Base-by-base conservation (phyloP, 2,329 filamentous ascomycete species). In the Fusarium tanahbumbuense region DNA sequence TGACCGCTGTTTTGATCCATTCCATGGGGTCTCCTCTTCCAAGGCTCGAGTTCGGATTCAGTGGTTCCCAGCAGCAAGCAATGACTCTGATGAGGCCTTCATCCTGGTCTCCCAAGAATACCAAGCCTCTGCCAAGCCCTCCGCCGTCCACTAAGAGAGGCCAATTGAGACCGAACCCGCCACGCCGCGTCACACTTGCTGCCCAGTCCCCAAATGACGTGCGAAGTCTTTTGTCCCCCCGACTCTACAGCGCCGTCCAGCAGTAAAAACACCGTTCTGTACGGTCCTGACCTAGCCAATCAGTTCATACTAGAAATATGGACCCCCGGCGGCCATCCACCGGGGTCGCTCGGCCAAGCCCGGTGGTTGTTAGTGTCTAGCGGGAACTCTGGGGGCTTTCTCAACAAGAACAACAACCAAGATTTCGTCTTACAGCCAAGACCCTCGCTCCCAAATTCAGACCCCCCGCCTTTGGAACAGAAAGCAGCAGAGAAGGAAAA, bases 181-280 rank as follows among this genome's bases (percentile, higher is more conserved):
- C 68, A 75, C 71, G 72, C 72, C 72, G 72, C 71, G 72, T 72
- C 68, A 75, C 68, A 71, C 58, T 48, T 72, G 46, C 67, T 64
- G 40, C 53, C 52, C 56, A 68, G 60, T 66, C 56, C 54, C 62
- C 58, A 64, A 6, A 71, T 74, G 72, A 72, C 68, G 73, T 73
- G 68, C 69, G 59, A 60, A 69, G 61, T 40, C 25, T 25, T 25
- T 25, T 25, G 25, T 25, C 25, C 25, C 25, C 25, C 25, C 25
- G 25, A 25, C 25, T 4, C 50, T 67, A 53, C 27, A 70, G 46
- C 52, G 66, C 68, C 16, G 58, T 61, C 32, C 28, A 58, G 41
- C 40, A 64, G 45, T 49, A 15, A 32, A 30, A 56, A 30, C 62
- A 70, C 69, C 58, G 58, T 72, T 53, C 45, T 54, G 58, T 58